phyloP scores from a whole-genome alignment of 108 stramenopile genomes.

The Bacterosira constricta region DNA sequence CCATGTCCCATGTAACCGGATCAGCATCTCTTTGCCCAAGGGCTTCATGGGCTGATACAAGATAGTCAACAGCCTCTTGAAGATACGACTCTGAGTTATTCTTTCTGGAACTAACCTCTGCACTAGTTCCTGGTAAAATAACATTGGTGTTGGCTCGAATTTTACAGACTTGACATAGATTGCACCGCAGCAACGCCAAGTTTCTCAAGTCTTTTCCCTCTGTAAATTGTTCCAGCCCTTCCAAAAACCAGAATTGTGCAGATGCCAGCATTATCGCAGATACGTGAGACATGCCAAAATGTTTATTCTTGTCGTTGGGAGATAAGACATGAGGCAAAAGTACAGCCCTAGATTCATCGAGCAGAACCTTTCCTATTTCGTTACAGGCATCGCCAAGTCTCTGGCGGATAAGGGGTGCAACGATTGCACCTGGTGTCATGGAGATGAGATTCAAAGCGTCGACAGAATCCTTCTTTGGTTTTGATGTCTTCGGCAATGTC shows the following conservation, averaged over 20 bases:
- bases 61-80: constrained; percentile 77
- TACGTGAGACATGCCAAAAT: constrained; percentile 36
- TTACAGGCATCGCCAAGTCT: constrained; percentile 89
- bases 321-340: constrained; percentile 29
- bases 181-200: constrained; percentile 75
- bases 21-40: constrained; percentile 75
- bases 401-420: constrained; percentile 64
- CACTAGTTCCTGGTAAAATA: constrained; percentile 26
- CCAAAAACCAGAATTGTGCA: constrained; percentile 82
- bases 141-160: constrained; percentile 70
- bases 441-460: neutral
- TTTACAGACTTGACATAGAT: constrained; percentile 83
- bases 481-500: neutral
- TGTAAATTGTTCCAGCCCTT: constrained; percentile 69
- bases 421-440: neutral
- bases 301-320: neutral
- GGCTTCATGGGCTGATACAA: constrained; percentile 71
- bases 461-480: neutral
- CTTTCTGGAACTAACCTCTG: constrained; percentile 26
- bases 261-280: constrained; percentile 67
- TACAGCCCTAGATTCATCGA: constrained; percentile 60
- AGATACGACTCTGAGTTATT: constrained; percentile 75
- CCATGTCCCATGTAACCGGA: constrained; percentile 85
- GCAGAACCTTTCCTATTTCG: constrained; percentile 78
- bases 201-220: constrained; percentile 67